These are phyloP conservation scores for Atkinsonella hypoxylon DNA, from an alignment of 2,329 filamentous ascomycete species.

Conservation along the genomic window DNA sequence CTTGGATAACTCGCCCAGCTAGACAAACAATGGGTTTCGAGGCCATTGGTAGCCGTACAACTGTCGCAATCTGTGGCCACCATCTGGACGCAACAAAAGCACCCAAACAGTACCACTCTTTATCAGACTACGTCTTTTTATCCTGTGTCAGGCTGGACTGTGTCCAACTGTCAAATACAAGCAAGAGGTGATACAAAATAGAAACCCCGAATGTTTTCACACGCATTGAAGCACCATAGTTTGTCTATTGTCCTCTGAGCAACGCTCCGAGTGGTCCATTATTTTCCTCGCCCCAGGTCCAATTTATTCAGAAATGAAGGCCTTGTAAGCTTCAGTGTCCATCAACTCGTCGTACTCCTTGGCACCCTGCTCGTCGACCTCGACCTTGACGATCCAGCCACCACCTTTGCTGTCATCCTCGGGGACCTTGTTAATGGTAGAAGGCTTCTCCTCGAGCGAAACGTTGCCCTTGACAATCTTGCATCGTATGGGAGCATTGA, in stretches of 20 bases:
- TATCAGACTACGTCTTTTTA: neutral
- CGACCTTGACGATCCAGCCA: slow-evolving; percentile 87
- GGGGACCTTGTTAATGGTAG: slow-evolving; percentile 77
- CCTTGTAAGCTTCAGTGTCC: slow-evolving; percentile 65
- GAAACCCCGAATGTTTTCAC: neutral
- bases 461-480: slow-evolving; percentile 64
- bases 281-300: neutral
- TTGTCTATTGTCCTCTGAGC: neutral
- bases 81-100: no score
- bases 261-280: neutral
- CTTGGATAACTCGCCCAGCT: neutral
- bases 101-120: neutral
- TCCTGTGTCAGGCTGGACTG: slow-evolving; percentile 8
- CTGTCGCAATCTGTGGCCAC: no score
- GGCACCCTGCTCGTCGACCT: slow-evolving; percentile 53
- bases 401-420: slow-evolving; percentile 65
- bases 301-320: slow-evolving; percentile 40
- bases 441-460: slow-evolving; percentile 71
- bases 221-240: neutral
- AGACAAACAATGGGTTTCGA: neutral
- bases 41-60: neutral
- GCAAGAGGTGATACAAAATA: neutral
- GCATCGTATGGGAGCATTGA: slow-evolving; percentile 77
- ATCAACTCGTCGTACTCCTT: slow-evolving; percentile 66
- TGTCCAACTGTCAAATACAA: slow-evolving; percentile 1